Evolutionary conservation across 73 alveolate genomes (phyloP), one percentile per base, ranked within the genome.

Genomic region (Stentor coeruleus): DNA sequence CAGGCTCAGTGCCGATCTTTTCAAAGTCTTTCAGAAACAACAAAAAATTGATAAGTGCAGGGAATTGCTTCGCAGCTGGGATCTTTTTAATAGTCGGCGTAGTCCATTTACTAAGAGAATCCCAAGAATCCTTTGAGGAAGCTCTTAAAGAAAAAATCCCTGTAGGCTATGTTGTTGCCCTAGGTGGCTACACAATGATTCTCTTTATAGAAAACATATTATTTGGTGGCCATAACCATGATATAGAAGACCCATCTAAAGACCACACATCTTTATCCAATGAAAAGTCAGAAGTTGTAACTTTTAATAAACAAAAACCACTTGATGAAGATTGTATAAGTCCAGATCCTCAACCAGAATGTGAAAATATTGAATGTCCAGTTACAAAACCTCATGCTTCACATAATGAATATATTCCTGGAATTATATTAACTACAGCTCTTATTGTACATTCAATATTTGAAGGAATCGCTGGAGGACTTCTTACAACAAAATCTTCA

Each of bases 381-480:
- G 66, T 49, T 6, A 49, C 66, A 11, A 49, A 20, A 6, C 66
- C 66, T 49, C 66, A 6, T 49, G 6, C 66, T 11, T 11, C 6
- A 20, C 66, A 49, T 20, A 49, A 11, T 20, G 79, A 66, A 28
- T 26, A 14, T 11, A 66, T 66, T 14, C 37, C 79, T 28, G 79
- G 79, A 2, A 1, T 87, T 82, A 66, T 94, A 39, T 84, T 91
- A 39, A 82, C 91, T 88, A 58, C 83, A 35, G 97, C 97, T 4
- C 88, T 91, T 28, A 74, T 89, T 26, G 49, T 86, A 59, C 97
- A 91, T 74, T 81, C 95, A 20, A 35, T 91, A 2, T 91, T 91
- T 57, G 95, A 89, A 77, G 97, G 97, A 3, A 86, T 91, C 31
- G 93, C 97, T 36, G 72, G 86, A 20, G 97, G 97, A 38, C 59